These are phyloP conservation scores for Lathyrus aphaca DNA, from an alignment of 306 rosid species.

Conservation along the genomic window DNA sequence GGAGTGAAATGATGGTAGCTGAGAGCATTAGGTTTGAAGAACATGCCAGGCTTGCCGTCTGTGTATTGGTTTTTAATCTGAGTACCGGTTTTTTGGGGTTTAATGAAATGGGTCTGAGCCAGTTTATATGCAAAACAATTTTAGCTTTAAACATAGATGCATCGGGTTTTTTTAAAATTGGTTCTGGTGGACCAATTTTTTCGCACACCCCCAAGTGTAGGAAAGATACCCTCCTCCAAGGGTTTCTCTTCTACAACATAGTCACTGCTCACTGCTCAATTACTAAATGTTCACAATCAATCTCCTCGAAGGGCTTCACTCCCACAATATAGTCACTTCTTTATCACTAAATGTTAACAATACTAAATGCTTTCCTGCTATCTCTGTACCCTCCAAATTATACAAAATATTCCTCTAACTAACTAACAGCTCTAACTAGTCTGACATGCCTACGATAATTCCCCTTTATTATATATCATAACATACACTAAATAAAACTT, in stretches of 20 bases:
- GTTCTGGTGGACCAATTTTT: neutral
- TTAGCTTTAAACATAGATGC: neutral
- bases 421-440: neutral
- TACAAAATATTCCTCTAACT: neutral
- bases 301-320: neutral
- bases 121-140: neutral
- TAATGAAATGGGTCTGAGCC: neutral
- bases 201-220: neutral
- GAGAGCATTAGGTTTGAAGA: neutral
- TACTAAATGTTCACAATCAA: neutral
- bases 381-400: neutral
- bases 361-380: neutral
- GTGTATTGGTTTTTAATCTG: neutral
- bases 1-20: neutral
- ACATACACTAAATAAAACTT: conserved; percentile 75
- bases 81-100: neutral
- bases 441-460: neutral
- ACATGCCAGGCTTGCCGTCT: neutral
- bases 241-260: neutral
- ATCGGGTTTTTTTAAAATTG: neutral
- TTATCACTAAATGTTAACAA: neutral
- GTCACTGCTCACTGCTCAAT: neutral
- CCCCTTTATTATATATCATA: neutral
- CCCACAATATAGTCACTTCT: neutral
- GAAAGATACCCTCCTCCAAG: neutral